Evolutionary conservation across 495 filamentous ascomycete genomes (phyloP).

Genomic region (Amphirosellinia nigrospora): DNA sequence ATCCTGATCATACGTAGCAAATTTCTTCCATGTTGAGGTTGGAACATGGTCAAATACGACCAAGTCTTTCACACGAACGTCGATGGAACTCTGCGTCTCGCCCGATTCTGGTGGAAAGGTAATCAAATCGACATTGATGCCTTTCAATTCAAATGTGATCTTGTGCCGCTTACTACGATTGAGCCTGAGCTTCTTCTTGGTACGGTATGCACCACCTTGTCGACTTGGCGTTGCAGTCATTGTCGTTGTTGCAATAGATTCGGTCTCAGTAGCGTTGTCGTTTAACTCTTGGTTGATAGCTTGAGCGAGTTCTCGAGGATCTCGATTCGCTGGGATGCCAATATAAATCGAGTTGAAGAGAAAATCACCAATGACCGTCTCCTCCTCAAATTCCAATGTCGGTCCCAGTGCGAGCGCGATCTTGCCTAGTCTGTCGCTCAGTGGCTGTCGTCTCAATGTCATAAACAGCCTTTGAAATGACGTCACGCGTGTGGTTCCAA

Average conservation of each 20-base stretch:
- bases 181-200: constrained; percentile 70
- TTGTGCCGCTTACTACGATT: constrained; percentile 90
- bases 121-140: constrained; percentile 82
- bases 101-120: constrained; percentile 77
- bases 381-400: constrained; percentile 70
- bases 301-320: constrained; percentile 76
- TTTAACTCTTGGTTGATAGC: constrained; percentile 89
- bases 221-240: constrained; percentile 65
- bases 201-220: constrained; percentile 49
- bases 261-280: constrained; percentile 86
- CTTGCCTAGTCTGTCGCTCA: constrained; percentile 65
- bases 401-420: constrained; percentile 48
- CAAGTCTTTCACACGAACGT: constrained; percentile 79
- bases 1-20: constrained; percentile 90
- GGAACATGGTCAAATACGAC: constrained; percentile 95
- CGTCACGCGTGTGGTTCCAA: constrained; percentile 86
- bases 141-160: constrained; percentile 91
- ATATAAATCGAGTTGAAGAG: constrained; percentile 99
- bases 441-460: constrained; percentile 82
- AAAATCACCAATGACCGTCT: constrained; percentile 89
- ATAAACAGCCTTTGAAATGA: constrained; percentile 83
- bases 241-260: constrained; percentile 78
- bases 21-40: constrained; percentile 98
- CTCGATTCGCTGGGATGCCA: constrained; percentile 83
- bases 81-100: constrained; percentile 85